Conservation (phyloP, 306 rosid genomes). For the Myrica gale region DNA sequence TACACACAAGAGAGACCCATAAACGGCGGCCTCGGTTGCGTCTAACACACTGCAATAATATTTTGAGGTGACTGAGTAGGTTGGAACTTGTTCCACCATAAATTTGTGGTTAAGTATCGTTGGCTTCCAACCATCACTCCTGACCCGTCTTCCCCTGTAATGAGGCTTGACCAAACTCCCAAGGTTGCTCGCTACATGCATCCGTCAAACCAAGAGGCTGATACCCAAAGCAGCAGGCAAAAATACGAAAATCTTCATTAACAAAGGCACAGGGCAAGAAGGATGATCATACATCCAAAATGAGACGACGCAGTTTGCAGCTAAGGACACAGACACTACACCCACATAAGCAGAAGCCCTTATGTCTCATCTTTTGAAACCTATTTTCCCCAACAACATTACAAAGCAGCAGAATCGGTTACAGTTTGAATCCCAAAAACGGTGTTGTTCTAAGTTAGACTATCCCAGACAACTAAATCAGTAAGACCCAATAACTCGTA, state of each 20-base stretch:
- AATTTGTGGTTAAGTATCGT: not conserved
- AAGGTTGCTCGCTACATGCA: not conserved
- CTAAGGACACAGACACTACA: not conserved
- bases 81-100: not conserved
- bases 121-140: too few species aligned
- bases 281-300: conserved; percentile 13
- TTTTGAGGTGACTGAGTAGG: too few species aligned
- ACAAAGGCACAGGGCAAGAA: not conserved
- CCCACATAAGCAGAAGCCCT: not conserved
- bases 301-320: not conserved
- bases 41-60: too few species aligned
- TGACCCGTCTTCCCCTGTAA: not conserved
- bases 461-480: not conserved
- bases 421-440: not conserved
- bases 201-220: not conserved
- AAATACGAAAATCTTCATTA: not conserved
- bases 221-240: not conserved
- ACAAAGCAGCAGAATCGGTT: conserved; percentile 2
- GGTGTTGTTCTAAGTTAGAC: not conserved
- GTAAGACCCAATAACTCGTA: conserved; percentile 10
- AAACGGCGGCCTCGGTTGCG: too few species aligned
- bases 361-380: not conserved
- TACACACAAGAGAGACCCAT: too few species aligned
- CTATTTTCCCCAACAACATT: conserved; percentile 1
- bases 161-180: not conserved